Evolutionary conservation across 208 protist species (phyloP), one percentile per base, ranked within the genome.

Genomic region (Jaenimonas drosophilae): DNA sequence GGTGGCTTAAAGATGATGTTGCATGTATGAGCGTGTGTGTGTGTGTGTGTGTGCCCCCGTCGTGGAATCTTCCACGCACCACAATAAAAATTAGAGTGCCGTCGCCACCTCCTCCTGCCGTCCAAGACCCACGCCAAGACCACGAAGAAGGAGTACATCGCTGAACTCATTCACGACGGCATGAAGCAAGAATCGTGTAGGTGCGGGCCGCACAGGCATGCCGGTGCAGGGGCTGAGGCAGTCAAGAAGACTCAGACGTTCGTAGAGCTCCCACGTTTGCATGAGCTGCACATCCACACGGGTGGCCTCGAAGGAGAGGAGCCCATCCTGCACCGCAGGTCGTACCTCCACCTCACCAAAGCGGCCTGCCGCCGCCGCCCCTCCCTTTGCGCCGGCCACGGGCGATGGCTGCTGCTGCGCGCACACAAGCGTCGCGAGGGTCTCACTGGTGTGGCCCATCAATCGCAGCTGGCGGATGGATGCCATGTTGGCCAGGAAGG

Each of bases 131-230:
- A 11, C 37, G 37, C 37, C 37, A 7, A 42, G 31, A 26, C 56
- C 12, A 14, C 66, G 50, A 32, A 83, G 58, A 31, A 75, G 53
- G 11, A 91, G 49, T 9, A 87, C 69, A 45, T 91, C 83, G 21
- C 65, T 68, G 50, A 91, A 88, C 49, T 83, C 71, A 57, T 91
- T 91, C 29, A 88, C 70, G 7, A 86, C 72, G 3, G 75, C 49
- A 54, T 91, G 83, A 20, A 91, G 53, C 48, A 91, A 68, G 24
- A 88, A 49, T 19, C 59, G 56, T 16, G 82, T 91, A 16, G 76
- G 71, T 17, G 85, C 64, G 7, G 58, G 42, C 9, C 66, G 63
- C 53, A 91, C 63, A 11, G 55, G 47, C 34, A 59, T 63, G 21
- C 71, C 65, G 24, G 62, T 66, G 48, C 80, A 76, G 25, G 64